Conservation (phyloP, 2,329 filamentous ascomycete species). For the Trichoderma harzianum region DNA sequence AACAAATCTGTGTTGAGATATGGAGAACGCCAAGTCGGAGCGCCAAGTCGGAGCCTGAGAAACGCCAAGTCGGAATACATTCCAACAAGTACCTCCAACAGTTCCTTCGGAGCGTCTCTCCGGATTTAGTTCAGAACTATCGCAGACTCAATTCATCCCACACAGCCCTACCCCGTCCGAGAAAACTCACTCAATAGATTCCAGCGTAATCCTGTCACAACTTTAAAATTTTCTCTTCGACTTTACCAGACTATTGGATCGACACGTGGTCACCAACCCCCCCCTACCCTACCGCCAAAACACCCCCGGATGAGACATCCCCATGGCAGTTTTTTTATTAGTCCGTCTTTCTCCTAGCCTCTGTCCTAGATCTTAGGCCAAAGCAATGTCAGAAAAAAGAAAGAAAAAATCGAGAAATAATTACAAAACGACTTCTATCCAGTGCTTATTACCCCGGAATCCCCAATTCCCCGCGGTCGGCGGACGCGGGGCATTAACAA, state of each 20-base stretch:
- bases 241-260: neutral
- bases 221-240: neutral
- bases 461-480: neutral
- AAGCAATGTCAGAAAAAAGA: neutral
- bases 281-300: neutral
- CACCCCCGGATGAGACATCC: slow-evolving; percentile 6
- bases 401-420: neutral
- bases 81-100: neutral
- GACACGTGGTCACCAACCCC: neutral
- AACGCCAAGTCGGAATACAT: neutral
- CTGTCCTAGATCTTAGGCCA: neutral
- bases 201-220: neutral
- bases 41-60: neutral
- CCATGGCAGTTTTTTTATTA: neutral
- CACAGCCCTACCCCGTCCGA: neutral
- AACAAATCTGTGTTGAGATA: neutral
- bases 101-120: neutral
- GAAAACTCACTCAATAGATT: neutral
- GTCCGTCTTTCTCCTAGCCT: neutral
- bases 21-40: neutral
- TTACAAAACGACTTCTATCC: neutral
- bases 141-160: neutral
- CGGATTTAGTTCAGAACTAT: neutral
- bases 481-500: slow-evolving; percentile 5
- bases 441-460: slow-evolving; percentile 8